phyloP scores from a whole-genome alignment of 108 stramenopile genomes.

The Cyclostephanos tholiformis region DNA sequence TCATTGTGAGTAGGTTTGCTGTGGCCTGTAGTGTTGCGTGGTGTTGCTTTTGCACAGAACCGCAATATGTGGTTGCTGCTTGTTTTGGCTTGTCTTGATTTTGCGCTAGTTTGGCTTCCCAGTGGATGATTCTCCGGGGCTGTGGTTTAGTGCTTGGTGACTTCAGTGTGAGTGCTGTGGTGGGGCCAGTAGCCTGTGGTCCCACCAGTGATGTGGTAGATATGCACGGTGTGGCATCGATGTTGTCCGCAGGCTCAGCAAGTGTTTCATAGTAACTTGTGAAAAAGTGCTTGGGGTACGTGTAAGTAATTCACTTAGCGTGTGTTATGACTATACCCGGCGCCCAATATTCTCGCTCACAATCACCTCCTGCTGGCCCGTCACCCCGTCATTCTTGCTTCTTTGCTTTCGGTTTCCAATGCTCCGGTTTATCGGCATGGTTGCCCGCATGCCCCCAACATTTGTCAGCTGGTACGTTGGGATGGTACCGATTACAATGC shows the following conservation, averaged over 20 bases:
- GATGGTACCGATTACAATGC: background rate
- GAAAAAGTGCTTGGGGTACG: background rate
- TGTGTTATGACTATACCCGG: background rate
- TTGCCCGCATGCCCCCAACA: background rate
- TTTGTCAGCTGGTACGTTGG: background rate
- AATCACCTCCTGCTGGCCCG: background rate
- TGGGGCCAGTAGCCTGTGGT: no score
- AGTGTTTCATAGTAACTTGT: background rate
- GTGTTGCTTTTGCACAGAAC: background rate
- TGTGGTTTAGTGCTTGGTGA: background rate
- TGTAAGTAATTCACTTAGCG: background rate
- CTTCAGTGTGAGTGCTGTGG: background rate
- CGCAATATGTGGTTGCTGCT: no score
- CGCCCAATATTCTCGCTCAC: background rate
- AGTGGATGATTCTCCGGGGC: no score
- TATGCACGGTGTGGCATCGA: no score
- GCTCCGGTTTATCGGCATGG: background rate
- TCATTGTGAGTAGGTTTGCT: background rate
- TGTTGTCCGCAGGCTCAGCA: background rate
- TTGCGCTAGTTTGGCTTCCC: background rate
- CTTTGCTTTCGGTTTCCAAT: background rate
- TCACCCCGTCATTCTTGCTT: background rate
- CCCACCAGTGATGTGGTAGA: no score
- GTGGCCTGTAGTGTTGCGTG: background rate
- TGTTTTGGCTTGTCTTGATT: background rate